Base-by-base conservation (phyloP, 345 rosid species). In the Jatropha curcas region DNA sequence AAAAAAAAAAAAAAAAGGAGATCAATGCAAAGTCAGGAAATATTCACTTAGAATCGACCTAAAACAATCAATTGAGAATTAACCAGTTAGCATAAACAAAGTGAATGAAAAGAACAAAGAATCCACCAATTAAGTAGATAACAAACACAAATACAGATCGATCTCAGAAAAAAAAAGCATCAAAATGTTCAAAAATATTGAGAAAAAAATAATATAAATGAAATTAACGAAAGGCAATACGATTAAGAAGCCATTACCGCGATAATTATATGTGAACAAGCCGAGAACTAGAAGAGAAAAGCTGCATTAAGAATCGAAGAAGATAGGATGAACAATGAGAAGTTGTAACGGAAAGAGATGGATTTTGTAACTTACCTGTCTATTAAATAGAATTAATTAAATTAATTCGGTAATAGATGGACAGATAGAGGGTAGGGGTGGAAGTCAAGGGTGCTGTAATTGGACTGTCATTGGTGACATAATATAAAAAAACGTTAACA, bases 391-490 rank as follows among this genome's bases (percentile, higher is more conserved):
- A 35, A 60, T 48, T 48, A 17, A 19, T 34, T 34, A 19, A n/a
- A 34, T 61, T 19, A 60, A 59, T 60, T 5, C 10, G 7, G 20
- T 20, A 10, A 60, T 35, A 30, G 17, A 17, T 5, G 11, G 13
- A 37, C 7, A 48, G 16, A 12, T 11, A 14, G 43, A 17, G 41
- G 2, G 65, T 33, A 35, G 30, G 13, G 3, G 28, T 63, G 17
- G 19, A 11, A 63, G 25, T 34, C 16, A 20, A 50, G 55, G 60
- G 1, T 22, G 27, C 7, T 24, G 28, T 33, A 61, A 68, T 68
- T 68, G 71, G 71, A 6, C 71, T 56, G 71, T 68, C 60, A 56
- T 35, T 16, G 34, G 50, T 22, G 33, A 65, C 56, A 16, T n/a
- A 62, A n/a, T 7, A n/a, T n/a, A n/a, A 24, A 63, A 39, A 22